A percentile compares a stretch with the other conserved stretches of the same genome.
phyloP scores from a whole-genome alignment of 805 yeast species.

The Suhomyces prunicola region DNA sequence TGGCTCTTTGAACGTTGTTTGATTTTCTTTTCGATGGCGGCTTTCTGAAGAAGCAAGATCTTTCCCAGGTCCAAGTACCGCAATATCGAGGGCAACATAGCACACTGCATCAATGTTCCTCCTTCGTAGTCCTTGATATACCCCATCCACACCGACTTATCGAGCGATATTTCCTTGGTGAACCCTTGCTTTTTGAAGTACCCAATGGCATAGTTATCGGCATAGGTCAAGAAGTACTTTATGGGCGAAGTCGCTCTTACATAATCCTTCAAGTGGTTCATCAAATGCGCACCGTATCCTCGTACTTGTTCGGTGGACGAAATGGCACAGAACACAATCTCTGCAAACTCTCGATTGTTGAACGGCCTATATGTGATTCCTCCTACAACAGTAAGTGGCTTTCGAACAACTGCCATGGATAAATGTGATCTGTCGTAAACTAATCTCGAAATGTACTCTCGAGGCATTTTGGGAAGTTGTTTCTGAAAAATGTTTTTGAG shows the following conservation, averaged over 20 bases:
- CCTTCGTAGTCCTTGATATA: slow-evolving; percentile 99
- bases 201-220: slow-evolving; percentile 98
- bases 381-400: slow-evolving; percentile 93
- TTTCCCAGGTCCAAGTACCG: slow-evolving; percentile 88
- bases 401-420: slow-evolving; percentile 93
- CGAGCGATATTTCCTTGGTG: slow-evolving; percentile 88
- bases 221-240: slow-evolving; percentile 87
- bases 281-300: slow-evolving; percentile 97
- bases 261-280: slow-evolving; percentile 97
- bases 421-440: slow-evolving; percentile 93
- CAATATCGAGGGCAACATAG: slow-evolving; percentile 78
- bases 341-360: slow-evolving; percentile 87
- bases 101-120: slow-evolving; percentile 96
- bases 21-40: slow-evolving; percentile 84
- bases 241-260: slow-evolving; percentile 85
- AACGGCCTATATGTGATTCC: slow-evolving; percentile 97
- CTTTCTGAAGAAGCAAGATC: slow-evolving; percentile 81
- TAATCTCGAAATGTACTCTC: slow-evolving; percentile 90
- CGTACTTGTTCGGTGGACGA: slow-evolving; percentile 96
- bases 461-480: slow-evolving; percentile 98
- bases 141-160: slow-evolving; percentile 92
- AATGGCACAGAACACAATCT: slow-evolving; percentile 97
- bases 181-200: slow-evolving; percentile 98
- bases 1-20: slow-evolving; percentile 76
- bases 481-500: slow-evolving; percentile 93